Percentiles rank a stretch among this genome's conserved stretches.
Conservation (phyloP, 2,329 filamentous ascomycete genomes). For the Fusarium protoensiforme region DNA sequence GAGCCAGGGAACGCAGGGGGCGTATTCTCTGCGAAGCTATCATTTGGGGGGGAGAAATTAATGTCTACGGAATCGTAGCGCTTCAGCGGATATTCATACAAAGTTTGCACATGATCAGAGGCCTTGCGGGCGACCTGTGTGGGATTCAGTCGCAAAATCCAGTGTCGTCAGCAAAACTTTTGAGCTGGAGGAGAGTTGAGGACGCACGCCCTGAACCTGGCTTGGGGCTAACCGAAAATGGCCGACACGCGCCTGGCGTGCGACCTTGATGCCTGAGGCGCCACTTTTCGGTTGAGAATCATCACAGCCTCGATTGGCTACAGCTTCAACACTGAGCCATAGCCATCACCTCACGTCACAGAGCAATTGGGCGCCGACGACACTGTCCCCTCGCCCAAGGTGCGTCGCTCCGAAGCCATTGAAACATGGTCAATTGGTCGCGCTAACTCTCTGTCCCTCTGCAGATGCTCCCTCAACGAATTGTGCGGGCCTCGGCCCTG, state of each 20-base stretch:
- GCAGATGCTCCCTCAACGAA: constrained; percentile 72
- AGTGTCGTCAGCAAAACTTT: constrained; percentile 64
- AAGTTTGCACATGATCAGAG: constrained; percentile 67
- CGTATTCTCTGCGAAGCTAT: constrained; percentile 65
- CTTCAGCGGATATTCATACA: constrained; percentile 57
- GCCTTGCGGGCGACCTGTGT: constrained; percentile 58
- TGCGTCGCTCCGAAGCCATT: constrained; percentile 25
- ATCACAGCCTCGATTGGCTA: constrained; percentile 48
- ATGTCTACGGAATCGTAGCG: constrained; percentile 63
- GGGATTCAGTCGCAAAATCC: constrained; percentile 56
- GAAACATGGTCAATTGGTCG: constrained; percentile 14
- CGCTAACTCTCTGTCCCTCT: constrained; percentile 16
- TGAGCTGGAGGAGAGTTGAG: constrained; percentile 47
- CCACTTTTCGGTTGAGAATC: constrained; percentile 35
- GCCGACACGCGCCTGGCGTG: constrained; percentile 37
- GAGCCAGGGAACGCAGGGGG: constrained; percentile 56
- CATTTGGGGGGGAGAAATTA: constrained; percentile 68
- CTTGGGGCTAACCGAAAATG: constrained; percentile 43
- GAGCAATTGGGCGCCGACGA: constrained; percentile 52
- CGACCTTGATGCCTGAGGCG: constrained; percentile 50
- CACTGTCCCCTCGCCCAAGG: constrained; percentile 47
- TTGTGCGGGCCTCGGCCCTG: constrained; percentile 61
- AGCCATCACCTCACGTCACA: constrained; percentile 45
- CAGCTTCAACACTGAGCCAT: constrained; percentile 45
- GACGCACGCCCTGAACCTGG: constrained; percentile 38